phyloP scores from a whole-genome alignment of 108 stramenopile genomes.

The Nannochloropsis oceanica region DNA sequence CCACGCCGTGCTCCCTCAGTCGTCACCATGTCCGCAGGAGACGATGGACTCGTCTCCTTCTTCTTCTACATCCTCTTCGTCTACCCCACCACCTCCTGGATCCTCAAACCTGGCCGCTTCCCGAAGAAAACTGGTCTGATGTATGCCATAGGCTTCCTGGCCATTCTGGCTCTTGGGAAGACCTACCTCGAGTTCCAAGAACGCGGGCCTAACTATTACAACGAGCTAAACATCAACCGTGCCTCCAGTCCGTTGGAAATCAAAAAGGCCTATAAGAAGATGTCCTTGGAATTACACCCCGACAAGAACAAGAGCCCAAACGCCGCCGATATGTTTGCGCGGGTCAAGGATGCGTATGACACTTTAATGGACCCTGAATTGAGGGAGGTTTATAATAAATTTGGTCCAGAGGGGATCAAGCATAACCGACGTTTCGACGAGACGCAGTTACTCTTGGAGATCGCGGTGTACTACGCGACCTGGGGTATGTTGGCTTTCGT shows the following conservation, averaged over 20 bases:
- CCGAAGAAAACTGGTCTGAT: conserved; percentile 70
- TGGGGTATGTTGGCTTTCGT: conserved; percentile 88
- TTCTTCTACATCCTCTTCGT: conserved; percentile 92
- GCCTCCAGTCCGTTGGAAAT: conserved; percentile 74
- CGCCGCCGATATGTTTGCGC: conserved; percentile 76
- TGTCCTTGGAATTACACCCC: conserved; percentile 82
- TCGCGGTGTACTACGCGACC: conserved; percentile 74
- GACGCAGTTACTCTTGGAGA: conserved; percentile 57
- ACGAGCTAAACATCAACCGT: conserved; percentile 50
- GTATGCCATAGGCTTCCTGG: conserved; percentile 84
- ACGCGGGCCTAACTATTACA: conserved; percentile 77
- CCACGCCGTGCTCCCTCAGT: neutral
- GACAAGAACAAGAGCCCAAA: conserved; percentile 83
- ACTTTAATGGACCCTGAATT: conserved; percentile 84
- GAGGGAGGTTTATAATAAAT: conserved; percentile 91
- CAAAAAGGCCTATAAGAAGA: conserved; percentile 84
- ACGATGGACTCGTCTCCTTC: conserved; percentile 71
- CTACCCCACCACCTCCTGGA: conserved; percentile 89
- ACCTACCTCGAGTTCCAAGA: conserved; percentile 50
- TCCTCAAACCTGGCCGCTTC: conserved; percentile 80
- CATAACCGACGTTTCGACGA: neutral
- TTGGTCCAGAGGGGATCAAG: conserved; percentile 72
- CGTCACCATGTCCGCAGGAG: conserved; percentile 33
- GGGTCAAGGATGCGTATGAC: conserved; percentile 74
- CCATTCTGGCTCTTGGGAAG: conserved; percentile 56